These are phyloP conservation scores for Penicillium ucsense DNA, from an alignment of 495 filamentous ascomycete genomes.

Conservation along the genomic window DNA sequence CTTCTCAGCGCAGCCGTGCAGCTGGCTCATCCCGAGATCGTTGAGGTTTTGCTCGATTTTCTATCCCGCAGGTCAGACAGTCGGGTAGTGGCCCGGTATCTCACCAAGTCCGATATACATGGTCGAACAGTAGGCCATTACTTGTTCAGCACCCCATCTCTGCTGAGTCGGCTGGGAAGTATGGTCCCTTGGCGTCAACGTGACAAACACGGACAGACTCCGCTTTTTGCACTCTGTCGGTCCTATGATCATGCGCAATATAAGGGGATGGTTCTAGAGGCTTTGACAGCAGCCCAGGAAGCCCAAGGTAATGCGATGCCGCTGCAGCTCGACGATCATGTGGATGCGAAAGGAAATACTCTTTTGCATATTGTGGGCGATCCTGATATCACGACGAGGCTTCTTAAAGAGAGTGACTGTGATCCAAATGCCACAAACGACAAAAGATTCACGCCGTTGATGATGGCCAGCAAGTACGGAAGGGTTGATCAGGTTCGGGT, in stretches of 20 bases:
- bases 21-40: constrained; percentile 60
- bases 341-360: constrained; percentile 89
- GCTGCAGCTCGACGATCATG: constrained; percentile 85
- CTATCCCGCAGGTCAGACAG: constrained; percentile 44
- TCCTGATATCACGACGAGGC: constrained; percentile 59
- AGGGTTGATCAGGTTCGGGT: constrained; percentile 85
- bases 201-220: constrained; percentile 95
- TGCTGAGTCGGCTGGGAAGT: constrained; percentile 64
- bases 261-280: constrained; percentile 70
- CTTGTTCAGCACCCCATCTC: constrained; percentile 79
- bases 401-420: constrained; percentile 75
- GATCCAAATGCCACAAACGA: constrained; percentile 96
- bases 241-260: constrained; percentile 94
- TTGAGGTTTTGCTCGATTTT: constrained; percentile 65
- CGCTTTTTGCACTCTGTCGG: constrained; percentile 85
- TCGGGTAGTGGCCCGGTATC: constrained; percentile 50
- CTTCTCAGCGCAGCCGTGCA: constrained; percentile 92
- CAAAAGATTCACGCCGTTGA: constrained; percentile 87
- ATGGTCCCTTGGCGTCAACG: constrained; percentile 80
- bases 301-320: constrained; percentile 68
- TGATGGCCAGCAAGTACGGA: constrained; percentile 99
- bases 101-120: constrained; percentile 66
- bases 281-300: constrained; percentile 60
- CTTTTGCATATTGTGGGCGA: constrained; percentile 89
- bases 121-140: constrained; percentile 91